These are phyloP conservation scores for Diaporthe longicolla DNA, from an alignment of 2,329 filamentous ascomycete genomes.

Conservation along the genomic window DNA sequence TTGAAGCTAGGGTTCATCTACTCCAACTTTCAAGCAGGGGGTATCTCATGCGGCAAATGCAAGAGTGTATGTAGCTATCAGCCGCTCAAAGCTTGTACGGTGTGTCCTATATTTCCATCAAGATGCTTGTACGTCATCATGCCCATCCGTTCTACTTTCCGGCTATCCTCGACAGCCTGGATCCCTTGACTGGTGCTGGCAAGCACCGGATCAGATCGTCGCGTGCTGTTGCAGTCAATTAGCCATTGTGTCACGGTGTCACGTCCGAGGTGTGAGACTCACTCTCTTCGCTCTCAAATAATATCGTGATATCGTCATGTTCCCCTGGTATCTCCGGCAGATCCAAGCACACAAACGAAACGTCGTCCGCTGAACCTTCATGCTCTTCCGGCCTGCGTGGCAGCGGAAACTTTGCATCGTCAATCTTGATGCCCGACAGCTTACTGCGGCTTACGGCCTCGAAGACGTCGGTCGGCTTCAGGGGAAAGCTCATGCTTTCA, in stretches of 20 bases:
- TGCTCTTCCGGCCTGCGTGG: conserved; percentile 70
- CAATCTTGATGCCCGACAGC: conserved; percentile 82
- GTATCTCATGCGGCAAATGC: conserved; percentile 44
- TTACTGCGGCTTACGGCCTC: conserved; percentile 76
- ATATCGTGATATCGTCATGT: conserved; percentile 90
- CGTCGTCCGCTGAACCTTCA: conserved; percentile 66
- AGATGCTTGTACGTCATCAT: neutral
- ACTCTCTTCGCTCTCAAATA: conserved; percentile 86
- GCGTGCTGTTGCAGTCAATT: conserved; percentile 60
- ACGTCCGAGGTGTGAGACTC: conserved; percentile 53
- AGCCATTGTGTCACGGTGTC: conserved; percentile 36
- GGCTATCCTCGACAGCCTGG: conserved; percentile 53
- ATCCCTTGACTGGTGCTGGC: conserved; percentile 70
- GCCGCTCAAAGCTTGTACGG: conserved; percentile 38
- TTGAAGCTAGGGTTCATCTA: conserved; percentile 10
- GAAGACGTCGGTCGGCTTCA: conserved; percentile 87
- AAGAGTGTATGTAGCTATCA: conserved; percentile 39
- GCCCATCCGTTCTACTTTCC: conserved; percentile 44
- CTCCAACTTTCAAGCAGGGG: conserved; percentile 37
- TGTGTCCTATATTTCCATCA: conserved; percentile 19
- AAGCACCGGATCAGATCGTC: conserved; percentile 66
- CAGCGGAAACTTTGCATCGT: conserved; percentile 91
- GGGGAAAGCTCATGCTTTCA: conserved; percentile 88
- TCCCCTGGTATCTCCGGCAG: conserved; percentile 91
- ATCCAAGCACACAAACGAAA: conserved; percentile 86